Base-by-base conservation (phyloP, 495 filamentous ascomycete species). In the Trichoderma virens region DNA sequence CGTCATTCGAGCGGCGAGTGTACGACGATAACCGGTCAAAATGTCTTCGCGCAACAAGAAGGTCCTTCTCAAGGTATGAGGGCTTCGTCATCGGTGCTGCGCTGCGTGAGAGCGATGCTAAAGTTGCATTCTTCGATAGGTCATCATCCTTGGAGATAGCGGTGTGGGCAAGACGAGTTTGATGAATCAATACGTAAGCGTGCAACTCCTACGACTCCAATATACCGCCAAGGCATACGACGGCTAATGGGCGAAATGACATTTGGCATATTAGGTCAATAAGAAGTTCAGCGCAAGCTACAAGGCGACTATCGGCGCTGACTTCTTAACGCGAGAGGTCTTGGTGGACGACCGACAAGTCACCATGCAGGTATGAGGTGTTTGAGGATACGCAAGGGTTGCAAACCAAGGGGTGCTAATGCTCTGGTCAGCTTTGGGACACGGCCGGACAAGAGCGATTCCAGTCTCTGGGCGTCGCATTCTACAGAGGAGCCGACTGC, bases 171-270 rank as follows among this genome's bases (percentile, higher is more conserved):
- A 99, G 83, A 99, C 95, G 62, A 96, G 91, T 77, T 86, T 99
- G 83, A 98, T 99, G 94, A 99, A 98, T 80, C 94, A 99, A 98
- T 99, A 98, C 88, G 94, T 98, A 86, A 71, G 90, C 81, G 65
- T 47, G 65, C 59, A 66, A 34, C 14, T 34, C 30, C 35, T 27
- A 34, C 23, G 23, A 43, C 62, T 34, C 47, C 66, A 63, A 30
- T n/a, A 66, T 60, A 9, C 38, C 18, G 65, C 23, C 69, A 43
- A 38, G 35, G 13, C 59, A 20, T 23, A 23, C 43, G 34, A 59
- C 60, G 32, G 60, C n/a, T 27, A n/a, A 30, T 23, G 11, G 35
- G n/a, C 11, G 28, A 66, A 4, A 56, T 18, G 62, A 66, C 62
- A n/a, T 41, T 16, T 38, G 7, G 14, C 59, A 23, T 28, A 60